Conservation (phyloP, 2,329 filamentous ascomycete species). For the Dryadomyces sulphureus region DNA sequence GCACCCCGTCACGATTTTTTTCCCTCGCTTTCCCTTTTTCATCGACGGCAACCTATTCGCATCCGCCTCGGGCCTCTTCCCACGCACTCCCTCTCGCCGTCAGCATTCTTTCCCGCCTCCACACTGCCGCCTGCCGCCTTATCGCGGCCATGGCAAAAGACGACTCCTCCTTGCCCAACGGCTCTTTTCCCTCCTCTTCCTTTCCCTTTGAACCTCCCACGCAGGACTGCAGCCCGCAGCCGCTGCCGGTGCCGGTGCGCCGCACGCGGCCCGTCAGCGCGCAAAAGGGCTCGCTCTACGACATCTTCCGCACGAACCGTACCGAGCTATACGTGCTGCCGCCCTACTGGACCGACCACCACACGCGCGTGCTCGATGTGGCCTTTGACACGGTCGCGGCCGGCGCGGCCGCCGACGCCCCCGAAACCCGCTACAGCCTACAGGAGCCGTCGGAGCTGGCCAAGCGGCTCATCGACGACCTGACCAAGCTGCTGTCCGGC, state of each 20-base stretch:
- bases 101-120: too few relatives aligned
- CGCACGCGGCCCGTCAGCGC: constrained; percentile 16
- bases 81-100: not conserved
- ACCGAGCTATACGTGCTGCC: constrained; percentile 35
- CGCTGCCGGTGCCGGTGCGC: not conserved
- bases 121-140: constrained; percentile 5
- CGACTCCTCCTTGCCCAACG: not conserved
- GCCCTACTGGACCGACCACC: constrained; percentile 40
- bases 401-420: constrained; percentile 23
- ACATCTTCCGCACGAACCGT: constrained; percentile 33
- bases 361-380: constrained; percentile 30
- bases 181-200: not conserved
- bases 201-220: not conserved
- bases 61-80: too few relatives aligned
- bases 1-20: not conserved
- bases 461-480: constrained; percentile 24
- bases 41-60: not conserved
- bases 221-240: not conserved
- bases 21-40: not conserved
- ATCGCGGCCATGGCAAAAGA: not conserved
- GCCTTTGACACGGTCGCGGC: constrained; percentile 22
- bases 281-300: constrained; percentile 34
- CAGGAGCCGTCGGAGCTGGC: constrained; percentile 25
- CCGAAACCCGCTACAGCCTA: constrained; percentile 7
- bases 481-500: constrained; percentile 27